Base-by-base conservation (phyloP, 1,139 yeast genomes). In the Lodderomyces pseudojiufengensis region DNA sequence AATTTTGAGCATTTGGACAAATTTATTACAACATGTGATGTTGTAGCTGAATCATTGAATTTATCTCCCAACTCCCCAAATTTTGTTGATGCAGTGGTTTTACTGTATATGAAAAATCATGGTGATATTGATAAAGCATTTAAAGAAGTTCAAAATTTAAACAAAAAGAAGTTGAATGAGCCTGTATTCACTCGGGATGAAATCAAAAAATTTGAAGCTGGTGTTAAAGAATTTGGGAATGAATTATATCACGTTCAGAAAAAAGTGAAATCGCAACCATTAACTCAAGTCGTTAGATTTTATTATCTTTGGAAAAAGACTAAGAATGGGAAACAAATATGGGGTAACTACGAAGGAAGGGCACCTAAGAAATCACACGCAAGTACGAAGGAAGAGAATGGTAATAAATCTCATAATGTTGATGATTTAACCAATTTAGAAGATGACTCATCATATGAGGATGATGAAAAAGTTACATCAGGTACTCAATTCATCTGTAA, bases 251-350 rank as follows among this genome's bases (percentile, higher is more conserved):
- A 84, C 2, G 94, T 86, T 0, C 76, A 59, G 46, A 75, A 79
- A 50, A 74, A 71, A 43, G 94, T 90, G 5, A 73, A 73, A 28
- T 71, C 88, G 0, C 94, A 84, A 47, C 67, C 86, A 0, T 65
- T 79, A 36, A 73, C 90, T 0, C 84, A 82, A 79, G 72, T 88
- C 44, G 97, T 90, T 1, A 61, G 96, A 36, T 90, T 73, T 53
- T 90, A 86, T 52, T 90, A 90, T 51, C 63, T 84, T 35, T 90
- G 97, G 97, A 90, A 90, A 57, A 90, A 90, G 56, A 81, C 96
- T 0, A 65, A 73, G 22, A 70, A 70, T 38, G 97, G 97, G 0
- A 77, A 73, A 44, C 53, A 61, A 34, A 84, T 85, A 11, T 87
- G 97, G 95, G 96, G 87, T 25, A 81, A 81, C 51, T 85, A 65